phyloP scores from a whole-genome alignment of 345 rosid genomes.

The Clausena lansium region DNA sequence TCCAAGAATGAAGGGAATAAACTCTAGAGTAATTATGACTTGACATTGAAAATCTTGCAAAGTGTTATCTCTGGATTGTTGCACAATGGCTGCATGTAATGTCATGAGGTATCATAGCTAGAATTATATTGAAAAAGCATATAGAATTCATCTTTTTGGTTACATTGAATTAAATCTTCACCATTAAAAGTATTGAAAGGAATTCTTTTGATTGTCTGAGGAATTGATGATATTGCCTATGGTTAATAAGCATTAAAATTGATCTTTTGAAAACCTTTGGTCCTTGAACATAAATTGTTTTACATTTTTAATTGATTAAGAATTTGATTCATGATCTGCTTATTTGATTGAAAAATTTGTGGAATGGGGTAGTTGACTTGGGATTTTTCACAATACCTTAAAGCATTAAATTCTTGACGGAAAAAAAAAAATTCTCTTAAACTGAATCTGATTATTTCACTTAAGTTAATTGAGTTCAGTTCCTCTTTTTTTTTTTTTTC shows the following conservation, averaged over 20 bases:
- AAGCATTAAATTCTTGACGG: not conserved
- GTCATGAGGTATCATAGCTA: not conserved
- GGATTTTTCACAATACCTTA: not conserved
- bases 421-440: no score
- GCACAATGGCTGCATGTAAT: not conserved
- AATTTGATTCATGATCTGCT: not conserved
- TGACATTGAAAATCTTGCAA: not conserved
- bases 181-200: not conserved
- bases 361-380: no score
- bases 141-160: not conserved
- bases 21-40: not conserved
- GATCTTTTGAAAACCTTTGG: not conserved
- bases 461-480: not conserved
- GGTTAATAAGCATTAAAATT: not conserved
- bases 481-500: not conserved
- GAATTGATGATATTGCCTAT: not conserved
- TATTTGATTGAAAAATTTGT: not conserved
- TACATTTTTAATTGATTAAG: not conserved
- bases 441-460: not conserved
- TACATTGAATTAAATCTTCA: not conserved
- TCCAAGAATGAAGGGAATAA: not conserved
- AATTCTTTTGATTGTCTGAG: not conserved
- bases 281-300: not conserved
- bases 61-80: not conserved
- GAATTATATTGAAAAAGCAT: not conserved